Evolutionary conservation across 1,139 yeast genomes (phyloP).

Genomic region (Hansenula anomala): DNA sequence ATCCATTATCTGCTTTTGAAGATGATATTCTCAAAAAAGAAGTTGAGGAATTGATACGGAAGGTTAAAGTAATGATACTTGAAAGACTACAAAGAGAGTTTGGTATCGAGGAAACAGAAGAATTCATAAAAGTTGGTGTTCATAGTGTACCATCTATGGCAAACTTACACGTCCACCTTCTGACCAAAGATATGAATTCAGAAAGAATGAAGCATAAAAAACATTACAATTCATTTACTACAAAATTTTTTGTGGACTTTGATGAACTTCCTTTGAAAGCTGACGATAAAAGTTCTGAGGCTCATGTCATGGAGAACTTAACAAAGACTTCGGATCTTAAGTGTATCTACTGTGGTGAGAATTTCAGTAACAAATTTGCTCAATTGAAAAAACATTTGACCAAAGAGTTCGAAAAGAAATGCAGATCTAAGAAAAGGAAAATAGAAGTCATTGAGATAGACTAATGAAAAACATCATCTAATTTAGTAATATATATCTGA

Average conservation of each 20-base stretch:
- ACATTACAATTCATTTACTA: slow-evolving; percentile 70
- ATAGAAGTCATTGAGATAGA: not conserved
- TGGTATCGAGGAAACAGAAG: slow-evolving; percentile 23
- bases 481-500: no score
- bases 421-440: not conserved
- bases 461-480: no score
- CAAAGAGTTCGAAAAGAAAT: slow-evolving; percentile 8
- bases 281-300: slow-evolving; percentile 15
- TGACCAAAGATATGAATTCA: slow-evolving; percentile 60
- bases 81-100: slow-evolving; percentile 10
- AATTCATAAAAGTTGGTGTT: slow-evolving; percentile 54
- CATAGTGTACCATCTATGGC: slow-evolving; percentile 68
- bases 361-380: slow-evolving; percentile 37
- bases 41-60: slow-evolving; percentile 37
- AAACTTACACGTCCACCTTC: slow-evolving; percentile 69
- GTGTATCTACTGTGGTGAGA: slow-evolving; percentile 45
- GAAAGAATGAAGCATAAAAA: slow-evolving; percentile 50
- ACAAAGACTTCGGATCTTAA: slow-evolving; percentile 36
- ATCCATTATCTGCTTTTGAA: slow-evolving; percentile 53
- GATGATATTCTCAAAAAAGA: slow-evolving; percentile 34
- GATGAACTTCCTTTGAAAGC: slow-evolving; percentile 32
- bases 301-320: slow-evolving; percentile 23
- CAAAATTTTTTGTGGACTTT: slow-evolving; percentile 58
- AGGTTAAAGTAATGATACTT: slow-evolving; percentile 11
- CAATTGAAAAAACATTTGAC: slow-evolving; percentile 15